Percentiles rank a stretch among this genome's conserved stretches.
phyloP scores from a whole-genome alignment of 306 rosid genomes.

The Hylodesmum podocarpum region DNA sequence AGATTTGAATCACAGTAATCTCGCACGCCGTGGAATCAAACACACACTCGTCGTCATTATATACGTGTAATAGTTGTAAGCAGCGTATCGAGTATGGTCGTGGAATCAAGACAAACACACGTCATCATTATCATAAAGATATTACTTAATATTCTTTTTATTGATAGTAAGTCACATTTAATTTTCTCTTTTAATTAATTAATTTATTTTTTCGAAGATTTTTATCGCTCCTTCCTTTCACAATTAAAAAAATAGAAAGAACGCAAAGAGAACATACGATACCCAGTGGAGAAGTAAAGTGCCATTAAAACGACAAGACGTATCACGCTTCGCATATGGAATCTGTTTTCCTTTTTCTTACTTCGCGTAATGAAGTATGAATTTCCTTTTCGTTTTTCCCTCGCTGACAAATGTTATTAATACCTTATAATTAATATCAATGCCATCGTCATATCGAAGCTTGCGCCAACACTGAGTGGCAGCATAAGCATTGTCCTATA shows the following conservation, averaged over 20 bases:
- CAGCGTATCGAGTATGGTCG: no score
- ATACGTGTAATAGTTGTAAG: no score
- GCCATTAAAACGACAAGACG: neutral
- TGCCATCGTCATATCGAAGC: constrained; percentile 3
- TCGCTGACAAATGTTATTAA: neutral
- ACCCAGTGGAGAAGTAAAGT: constrained; percentile 14
- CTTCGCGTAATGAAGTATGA: neutral
- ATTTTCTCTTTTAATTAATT: no score
- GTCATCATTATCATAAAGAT: no score
- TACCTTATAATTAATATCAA: neutral
- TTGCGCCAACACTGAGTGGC: neutral
- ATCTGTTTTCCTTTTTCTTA: constrained; percentile 13
- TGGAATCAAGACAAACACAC: neutral
- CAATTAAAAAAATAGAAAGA: neutral
- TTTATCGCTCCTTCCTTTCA: neutral
- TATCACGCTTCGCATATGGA: constrained; percentile 11
- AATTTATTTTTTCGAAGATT: neutral
- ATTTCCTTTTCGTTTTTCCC: neutral
- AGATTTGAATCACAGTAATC: no score
- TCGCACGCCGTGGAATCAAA: no score
- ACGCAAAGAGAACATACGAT: neutral
- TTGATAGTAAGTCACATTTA: no score
- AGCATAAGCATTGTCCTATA: neutral
- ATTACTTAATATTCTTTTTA: no score
- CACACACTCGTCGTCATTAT: no score